phyloP scores from a whole-genome alignment of 352 stramenopile genomes.

The Globisporangium perplexum region DNA sequence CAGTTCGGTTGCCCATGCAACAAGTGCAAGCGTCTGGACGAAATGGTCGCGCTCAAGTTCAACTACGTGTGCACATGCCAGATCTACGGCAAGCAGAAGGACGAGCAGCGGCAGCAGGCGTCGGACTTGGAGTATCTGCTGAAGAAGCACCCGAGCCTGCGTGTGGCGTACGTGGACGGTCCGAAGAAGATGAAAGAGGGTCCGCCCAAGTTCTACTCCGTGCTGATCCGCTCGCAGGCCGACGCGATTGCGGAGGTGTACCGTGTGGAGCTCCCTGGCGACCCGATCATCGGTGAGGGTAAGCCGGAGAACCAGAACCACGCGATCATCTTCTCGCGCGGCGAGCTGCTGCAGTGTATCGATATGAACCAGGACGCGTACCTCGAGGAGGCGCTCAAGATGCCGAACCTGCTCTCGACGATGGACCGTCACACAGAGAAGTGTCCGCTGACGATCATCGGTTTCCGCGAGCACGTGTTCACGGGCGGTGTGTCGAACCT shows the following conservation, averaged over 20 bases:
- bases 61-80: conserved; percentile 88
- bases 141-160: conserved; percentile 71
- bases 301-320: conserved; percentile 90
- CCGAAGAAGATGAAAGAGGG: conserved; percentile 87
- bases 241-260: conserved; percentile 82
- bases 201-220: conserved; percentile 78
- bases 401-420: conserved; percentile 77
- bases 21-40: conserved; percentile 74
- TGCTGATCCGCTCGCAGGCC: conserved; percentile 63
- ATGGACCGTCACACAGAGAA: conserved; percentile 70
- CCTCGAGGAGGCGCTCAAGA: conserved; percentile 77
- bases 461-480: conserved; percentile 84
- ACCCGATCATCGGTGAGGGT: conserved; percentile 85
- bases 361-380: conserved; percentile 90
- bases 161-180: conserved; percentile 79
- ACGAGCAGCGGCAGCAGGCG: conserved; percentile 77
- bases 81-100: conserved; percentile 85
- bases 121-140: conserved; percentile 75
- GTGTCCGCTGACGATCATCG: conserved; percentile 74
- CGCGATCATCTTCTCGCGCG: conserved; percentile 82
- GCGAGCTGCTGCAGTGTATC: conserved; percentile 85
- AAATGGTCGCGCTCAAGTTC: conserved; percentile 87
- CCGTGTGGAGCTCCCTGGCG: conserved; percentile 73
- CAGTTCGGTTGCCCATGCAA: conserved; percentile 73
- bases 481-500: conserved; percentile 79